Conservation (phyloP, 2,329 filamentous ascomycete genomes). For the Pestalotiopsis sp. region DNA sequence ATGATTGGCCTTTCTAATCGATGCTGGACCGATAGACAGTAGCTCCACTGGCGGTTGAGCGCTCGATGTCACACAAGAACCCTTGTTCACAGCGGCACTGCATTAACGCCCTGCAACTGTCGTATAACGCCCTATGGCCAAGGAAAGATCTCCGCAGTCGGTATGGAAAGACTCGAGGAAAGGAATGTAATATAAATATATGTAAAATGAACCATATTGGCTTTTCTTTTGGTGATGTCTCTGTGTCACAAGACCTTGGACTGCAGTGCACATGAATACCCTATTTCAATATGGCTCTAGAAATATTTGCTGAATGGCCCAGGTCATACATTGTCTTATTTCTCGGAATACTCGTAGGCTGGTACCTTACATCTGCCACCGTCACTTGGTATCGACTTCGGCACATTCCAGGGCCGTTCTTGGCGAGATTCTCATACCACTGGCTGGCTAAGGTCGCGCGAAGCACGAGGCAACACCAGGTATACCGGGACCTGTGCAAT, state of each 20-base stretch:
- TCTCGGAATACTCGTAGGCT: neutral
- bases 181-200: neutral
- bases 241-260: neutral
- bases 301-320: neutral
- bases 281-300: neutral
- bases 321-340: neutral
- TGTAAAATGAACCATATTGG: neutral
- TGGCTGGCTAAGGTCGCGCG: conserved; percentile 39
- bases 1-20: neutral
- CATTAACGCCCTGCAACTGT: neutral
- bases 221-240: neutral
- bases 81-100: neutral
- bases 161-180: neutral
- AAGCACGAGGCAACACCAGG: conserved; percentile 24
- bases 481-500: conserved; percentile 16
- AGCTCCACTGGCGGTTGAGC: neutral
- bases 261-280: too few species aligned
- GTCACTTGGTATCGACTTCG: conserved; percentile 36
- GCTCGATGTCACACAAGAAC: neutral
- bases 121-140: neutral
- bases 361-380: conserved; percentile 18
- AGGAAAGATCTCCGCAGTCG: neutral
- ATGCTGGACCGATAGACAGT: neutral
- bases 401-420: conserved; percentile 39
- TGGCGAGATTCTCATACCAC: conserved; percentile 39